Base-by-base conservation (phyloP, 805 yeast species). In the Saccharomycopsis malanga region DNA sequence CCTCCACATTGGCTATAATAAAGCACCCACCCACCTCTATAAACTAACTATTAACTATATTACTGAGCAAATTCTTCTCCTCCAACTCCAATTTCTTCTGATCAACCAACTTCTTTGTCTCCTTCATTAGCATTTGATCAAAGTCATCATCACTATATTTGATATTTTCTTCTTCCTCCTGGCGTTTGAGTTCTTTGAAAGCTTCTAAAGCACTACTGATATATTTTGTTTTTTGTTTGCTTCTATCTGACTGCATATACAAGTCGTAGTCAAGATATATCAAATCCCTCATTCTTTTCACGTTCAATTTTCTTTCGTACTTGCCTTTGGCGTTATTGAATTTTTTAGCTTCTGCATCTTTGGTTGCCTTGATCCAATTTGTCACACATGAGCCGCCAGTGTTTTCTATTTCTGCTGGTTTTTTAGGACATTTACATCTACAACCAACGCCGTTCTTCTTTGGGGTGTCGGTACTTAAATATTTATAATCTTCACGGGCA, bases 351-450 rank as follows among this genome's bases (percentile, higher is more conserved):
- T 57, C 55, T 3, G 59, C 58, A 45, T 62, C 64, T 24, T 57
- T 57, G 2, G 61, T 61, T 23, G 61, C 46, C 39, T 49, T 46
- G 22, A 71, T 65, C 81, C 83, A 83, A 18, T 64, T 63, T 12
- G 66, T 61, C 39, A 77, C 64, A 61, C 87, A 81, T 29, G 73
- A 67, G 5, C 72, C 66, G 1, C 68, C 66, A 3, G 73, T 58
- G 55, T 81, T 74, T 60, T 81, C 91, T 42, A 78, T 68, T 50
- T 81, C 89, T 23, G 55, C 49, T 44, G 61, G 68, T n/a, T 58
- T 58, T 2, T 51, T 32, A 4, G 86, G 95, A 64, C 98, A 89
- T 53, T 74, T 71, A 63, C 98, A 89, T 35, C 96, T 68, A 61
- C 98, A 89, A 1, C 97, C 96, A 5, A 79, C 79, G 1, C 95